Base-by-base conservation (phyloP, 2,329 filamentous ascomycete genomes). In the Ophiostoma piceae region DNA sequence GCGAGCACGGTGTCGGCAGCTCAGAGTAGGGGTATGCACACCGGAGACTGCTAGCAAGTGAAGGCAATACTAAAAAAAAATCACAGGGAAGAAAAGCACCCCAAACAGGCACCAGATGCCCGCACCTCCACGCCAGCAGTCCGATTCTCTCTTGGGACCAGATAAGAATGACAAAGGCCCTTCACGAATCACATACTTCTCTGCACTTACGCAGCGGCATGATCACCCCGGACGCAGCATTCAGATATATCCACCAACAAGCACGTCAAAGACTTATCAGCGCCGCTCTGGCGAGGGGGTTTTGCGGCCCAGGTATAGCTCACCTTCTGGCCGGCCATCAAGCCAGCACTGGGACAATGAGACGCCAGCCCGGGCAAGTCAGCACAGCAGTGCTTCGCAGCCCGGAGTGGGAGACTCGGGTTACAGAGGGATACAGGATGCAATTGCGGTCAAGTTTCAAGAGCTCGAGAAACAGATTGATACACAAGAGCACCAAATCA, bases 401-500 rank as follows among this genome's bases (percentile, higher is more conserved):
- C 2, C 54, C 5, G 54, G 12, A 1, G 14, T n/a, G 1, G 51
- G 12, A 1, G 68, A 71, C 11, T 39, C n/a, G 2, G 71, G 65
- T 1, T 71, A 68, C 26, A 51, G 32, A 12, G 68, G 68, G 0
- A 70, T 69, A 3, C 68, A 73, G 22, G 69, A 71, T 16, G 70
- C 72, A n/a, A 71, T 71, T 39, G 26, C 68, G 0, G 22, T 29
- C 16, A 72, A 70, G 29, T 69, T 74, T 8, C 64, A 71, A 2
- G 67, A 68, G 16, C 54, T 74, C 19, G 68, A 72, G 12, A 51
- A 60, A 2, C 35, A 70, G 11, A 66, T 73, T 1, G 39, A 65
- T 22, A 2, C 57, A 2, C 70, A 72, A 26, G 60, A 67, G 1
- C 67, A 68, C 5, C 65, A 72, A 35, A 60, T 74, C 1, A 72